Base-by-base conservation (phyloP, 2,329 filamentous ascomycete genomes). In the Tolypocladium tropicale region DNA sequence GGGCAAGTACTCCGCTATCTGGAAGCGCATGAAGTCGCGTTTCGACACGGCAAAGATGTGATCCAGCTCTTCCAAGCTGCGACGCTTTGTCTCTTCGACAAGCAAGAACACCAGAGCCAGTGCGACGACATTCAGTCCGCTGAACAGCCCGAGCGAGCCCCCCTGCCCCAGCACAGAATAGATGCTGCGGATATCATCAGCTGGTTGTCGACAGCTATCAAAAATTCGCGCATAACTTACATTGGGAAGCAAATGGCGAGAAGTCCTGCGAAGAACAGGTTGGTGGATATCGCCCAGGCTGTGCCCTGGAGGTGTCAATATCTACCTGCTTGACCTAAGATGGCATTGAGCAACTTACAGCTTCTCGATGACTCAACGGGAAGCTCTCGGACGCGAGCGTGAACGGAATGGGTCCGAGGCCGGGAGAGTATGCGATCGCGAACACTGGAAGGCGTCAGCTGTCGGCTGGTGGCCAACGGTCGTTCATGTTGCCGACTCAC, bases 341-440 rank as follows among this genome's bases (percentile, higher is more conserved):
- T 4, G 7, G 46, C 32, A 46, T 14, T 11, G 10, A 54, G 46
- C 32, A 10, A 55, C 64, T 52, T 62, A 67, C 67, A 7, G 76
- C 71, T 62, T 79, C 77, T 57, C 77, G 70, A 58, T 79, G 74
- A 5, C 74, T 75, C 1, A 78, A 63, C 0, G 77, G 76, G 56
- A 79, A 80, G 52, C 74, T 75, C 60, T 79, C 78, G 4, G 76
- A 76, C 14, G 76, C 77, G 21, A 79, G 67, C 2, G 75, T 79
- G 52, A 78, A 79, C 0, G 76, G 74, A 12, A 78, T 78, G 0
- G 77, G 77, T 0, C 76, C 76, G 58, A 70, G 50, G 11, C 64
- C 65, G 7, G 75, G 75, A 1, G 73, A 74, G 59, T 77, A 77
- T 1, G 67, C 69, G 0, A 72, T 70, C 1, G 73, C 67, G 53